A percentile compares a stretch with the other conserved stretches of the same genome.
Conservation (phyloP, 768 basidiomycete species). For the Termitomyces sp. region DNA sequence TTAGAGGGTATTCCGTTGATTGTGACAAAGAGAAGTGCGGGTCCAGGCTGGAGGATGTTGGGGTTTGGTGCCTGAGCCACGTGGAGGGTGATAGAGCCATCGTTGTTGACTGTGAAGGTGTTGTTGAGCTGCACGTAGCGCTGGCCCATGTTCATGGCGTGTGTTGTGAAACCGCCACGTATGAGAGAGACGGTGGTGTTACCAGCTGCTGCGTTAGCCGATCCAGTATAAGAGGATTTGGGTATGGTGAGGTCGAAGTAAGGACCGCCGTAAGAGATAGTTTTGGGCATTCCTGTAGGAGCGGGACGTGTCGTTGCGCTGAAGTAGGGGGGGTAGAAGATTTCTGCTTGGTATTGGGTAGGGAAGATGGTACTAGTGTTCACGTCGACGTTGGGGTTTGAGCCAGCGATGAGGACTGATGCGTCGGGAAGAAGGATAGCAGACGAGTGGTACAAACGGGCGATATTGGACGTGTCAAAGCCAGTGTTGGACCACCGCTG, state of each 20-base stretch:
- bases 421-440: constrained; percentile 79
- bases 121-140: constrained; percentile 70
- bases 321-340: constrained; percentile 95
- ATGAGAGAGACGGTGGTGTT: constrained; percentile 76
- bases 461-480: constrained; percentile 50
- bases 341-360: constrained; percentile 79
- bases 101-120: constrained; percentile 69
- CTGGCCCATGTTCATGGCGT: constrained; percentile 89
- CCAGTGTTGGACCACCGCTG: constrained; percentile 62
- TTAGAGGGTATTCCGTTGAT: constrained; percentile 74
- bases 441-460: constrained; percentile 81
- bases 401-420: constrained; percentile 85
- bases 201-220: constrained; percentile 67
- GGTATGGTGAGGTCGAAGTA: constrained; percentile 76
- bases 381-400: constrained; percentile 90
- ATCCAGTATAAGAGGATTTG: constrained; percentile 61
- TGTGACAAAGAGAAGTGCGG: constrained; percentile 67
- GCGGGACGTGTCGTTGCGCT: constrained; percentile 63
- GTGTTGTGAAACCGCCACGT: constrained; percentile 82
- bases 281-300: constrained; percentile 66
- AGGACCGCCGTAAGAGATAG: constrained; percentile 79
- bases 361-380: constrained; percentile 60
- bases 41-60: constrained; percentile 83
- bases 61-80: constrained; percentile 83
- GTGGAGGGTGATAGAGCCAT: constrained; percentile 77